Percentiles rank a stretch among this genome's conserved stretches.
phyloP scores from a whole-genome alignment of 495 filamentous ascomycete genomes.

The Jackrogersella minutella region DNA sequence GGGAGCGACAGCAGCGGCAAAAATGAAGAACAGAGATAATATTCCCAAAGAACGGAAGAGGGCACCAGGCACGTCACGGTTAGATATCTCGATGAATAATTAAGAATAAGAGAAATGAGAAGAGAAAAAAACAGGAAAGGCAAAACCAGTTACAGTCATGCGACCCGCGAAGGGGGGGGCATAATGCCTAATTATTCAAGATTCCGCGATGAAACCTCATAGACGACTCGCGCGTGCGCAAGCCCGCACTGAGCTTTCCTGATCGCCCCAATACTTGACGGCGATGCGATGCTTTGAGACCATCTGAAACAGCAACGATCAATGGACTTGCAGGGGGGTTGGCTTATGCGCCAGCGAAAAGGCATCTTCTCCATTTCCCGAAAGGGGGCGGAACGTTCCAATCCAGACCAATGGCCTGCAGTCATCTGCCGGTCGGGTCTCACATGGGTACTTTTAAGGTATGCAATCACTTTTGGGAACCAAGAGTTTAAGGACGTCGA shows the following conservation, averaged over 20 bases:
- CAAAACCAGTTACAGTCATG: slow-evolving; percentile 27
- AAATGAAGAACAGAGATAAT: slow-evolving; percentile 11
- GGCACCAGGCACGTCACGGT: slow-evolving; percentile 38
- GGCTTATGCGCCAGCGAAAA: slow-evolving; percentile 18
- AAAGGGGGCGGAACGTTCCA: slow-evolving; percentile 16
- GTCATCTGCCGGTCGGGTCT: slow-evolving; percentile 27
- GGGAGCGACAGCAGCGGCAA: slow-evolving; percentile 27
- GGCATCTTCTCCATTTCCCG: slow-evolving; percentile 2
- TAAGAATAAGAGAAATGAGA: slow-evolving; percentile 25
- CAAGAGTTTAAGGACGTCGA: slow-evolving; percentile 16
- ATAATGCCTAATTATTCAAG: slow-evolving; percentile 36
- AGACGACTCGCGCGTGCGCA: no score
- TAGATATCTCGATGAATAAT: slow-evolving; percentile 16
- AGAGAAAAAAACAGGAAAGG: slow-evolving; percentile 26
- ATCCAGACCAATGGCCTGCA: slow-evolving; percentile 20
- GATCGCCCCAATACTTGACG: slow-evolving; percentile 31
- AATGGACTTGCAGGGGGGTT: slow-evolving; percentile 30
- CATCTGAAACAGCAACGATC: slow-evolving; percentile 42
- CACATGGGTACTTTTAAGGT: slow-evolving; percentile 19
- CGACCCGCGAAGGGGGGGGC: slow-evolving; percentile 21
- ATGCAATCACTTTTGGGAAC: neutral
- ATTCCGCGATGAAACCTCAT: no score
- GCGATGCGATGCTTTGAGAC: slow-evolving; percentile 34
- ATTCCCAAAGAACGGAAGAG: slow-evolving; percentile 32
- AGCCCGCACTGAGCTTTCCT: slow-evolving; percentile 20